Percentiles rank a stretch among this genome's conserved stretches.
Conservation (phyloP, 2,329 filamentous ascomycete species). For the Alternaria sp. region DNA sequence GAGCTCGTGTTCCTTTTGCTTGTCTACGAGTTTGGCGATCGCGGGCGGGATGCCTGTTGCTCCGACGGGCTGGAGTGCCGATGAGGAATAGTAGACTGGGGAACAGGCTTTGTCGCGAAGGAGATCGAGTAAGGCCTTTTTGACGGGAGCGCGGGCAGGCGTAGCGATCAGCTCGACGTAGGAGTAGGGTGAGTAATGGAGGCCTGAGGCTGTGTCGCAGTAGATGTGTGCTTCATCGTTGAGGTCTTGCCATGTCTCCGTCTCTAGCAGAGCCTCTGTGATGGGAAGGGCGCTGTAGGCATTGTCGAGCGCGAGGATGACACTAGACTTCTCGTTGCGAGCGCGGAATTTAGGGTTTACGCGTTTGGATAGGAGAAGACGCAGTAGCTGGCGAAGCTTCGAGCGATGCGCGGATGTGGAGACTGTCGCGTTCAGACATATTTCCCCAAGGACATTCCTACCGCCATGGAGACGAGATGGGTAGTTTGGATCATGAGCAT, state of each 20-base stretch:
- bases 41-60: constrained; percentile 40
- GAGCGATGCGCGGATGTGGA: constrained; percentile 42
- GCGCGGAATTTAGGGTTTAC: constrained; percentile 63
- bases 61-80: constrained; percentile 47
- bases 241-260: constrained; percentile 68
- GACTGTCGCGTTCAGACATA: constrained; percentile 64
- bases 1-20: constrained; percentile 41
- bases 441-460: constrained; percentile 67
- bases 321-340: constrained; percentile 62
- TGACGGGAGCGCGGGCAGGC: constrained; percentile 24
- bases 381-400: constrained; percentile 55
- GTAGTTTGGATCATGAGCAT: constrained; percentile 69
- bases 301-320: constrained; percentile 66
- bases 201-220: constrained; percentile 51
- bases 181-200: constrained; percentile 69
- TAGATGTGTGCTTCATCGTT: constrained; percentile 63
- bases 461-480: constrained; percentile 68
- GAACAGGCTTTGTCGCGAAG: constrained; percentile 43
- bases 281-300: constrained; percentile 62
- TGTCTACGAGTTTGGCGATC: constrained; percentile 39
- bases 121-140: constrained; percentile 33
- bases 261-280: constrained; percentile 65
- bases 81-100: constrained; percentile 42
- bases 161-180: constrained; percentile 56
- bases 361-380: constrained; percentile 62